phyloP scores from a whole-genome alignment of 1,139 yeast species.

The Meyerozyma smithsonii region DNA sequence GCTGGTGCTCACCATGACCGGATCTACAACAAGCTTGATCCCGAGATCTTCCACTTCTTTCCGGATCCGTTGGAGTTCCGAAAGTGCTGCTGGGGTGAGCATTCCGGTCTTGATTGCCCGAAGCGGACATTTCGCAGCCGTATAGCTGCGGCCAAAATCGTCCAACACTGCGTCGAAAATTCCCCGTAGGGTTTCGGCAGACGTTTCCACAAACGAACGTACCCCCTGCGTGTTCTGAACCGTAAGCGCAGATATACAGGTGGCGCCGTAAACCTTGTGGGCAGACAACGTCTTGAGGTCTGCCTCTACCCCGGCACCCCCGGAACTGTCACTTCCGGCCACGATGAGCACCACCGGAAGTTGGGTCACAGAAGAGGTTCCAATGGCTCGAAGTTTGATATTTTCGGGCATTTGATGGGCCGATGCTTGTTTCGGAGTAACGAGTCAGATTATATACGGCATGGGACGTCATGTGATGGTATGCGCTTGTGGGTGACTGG shows the following conservation, averaged over 20 bases:
- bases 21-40: slow-evolving; percentile 60
- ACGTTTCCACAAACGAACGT: slow-evolving; percentile 41
- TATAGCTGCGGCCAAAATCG: slow-evolving; percentile 49
- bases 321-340: slow-evolving; percentile 87
- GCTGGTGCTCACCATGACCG: slow-evolving; percentile 79
- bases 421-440: background rate
- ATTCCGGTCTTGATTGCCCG: slow-evolving; percentile 79
- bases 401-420: background rate
- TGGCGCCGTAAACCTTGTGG: slow-evolving; percentile 74
- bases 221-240: slow-evolving; percentile 78
- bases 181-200: slow-evolving; percentile 36
- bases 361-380: background rate
- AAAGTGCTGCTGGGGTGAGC: slow-evolving; percentile 58
- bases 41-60: slow-evolving; percentile 20
- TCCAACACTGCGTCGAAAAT: slow-evolving; percentile 53
- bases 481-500: background rate
- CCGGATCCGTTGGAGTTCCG: slow-evolving; percentile 37
- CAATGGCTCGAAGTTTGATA: background rate
- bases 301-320: slow-evolving; percentile 96
- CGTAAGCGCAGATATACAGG: slow-evolving; percentile 78
- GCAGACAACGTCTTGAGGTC: slow-evolving; percentile 80
- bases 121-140: slow-evolving; percentile 25
- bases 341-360: slow-evolving; percentile 53
- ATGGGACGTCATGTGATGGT: background rate
- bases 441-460: background rate